Percentiles rank a stretch among this genome's conserved stretches.
Evolutionary conservation across 768 basidiomycete genomes (phyloP).

Genomic region (Paxillus ammoniavirescens): DNA sequence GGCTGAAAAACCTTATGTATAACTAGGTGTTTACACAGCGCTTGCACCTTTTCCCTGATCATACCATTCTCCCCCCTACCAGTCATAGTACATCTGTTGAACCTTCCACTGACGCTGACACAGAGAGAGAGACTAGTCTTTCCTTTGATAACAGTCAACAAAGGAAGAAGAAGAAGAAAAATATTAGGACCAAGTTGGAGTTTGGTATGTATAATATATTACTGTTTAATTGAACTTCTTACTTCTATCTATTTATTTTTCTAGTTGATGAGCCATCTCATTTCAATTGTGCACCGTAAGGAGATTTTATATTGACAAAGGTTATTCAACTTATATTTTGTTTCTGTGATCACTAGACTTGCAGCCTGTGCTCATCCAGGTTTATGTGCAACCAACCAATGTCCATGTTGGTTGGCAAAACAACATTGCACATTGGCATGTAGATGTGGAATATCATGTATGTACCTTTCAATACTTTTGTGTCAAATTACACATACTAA

Average conservation of each 20-base stretch:
- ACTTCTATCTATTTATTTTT: background rate
- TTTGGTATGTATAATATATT: conserved; percentile 17
- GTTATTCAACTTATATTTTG: background rate
- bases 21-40: conserved; percentile 20
- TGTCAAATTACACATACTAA: background rate
- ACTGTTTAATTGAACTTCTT: background rate
- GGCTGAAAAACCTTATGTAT: background rate
- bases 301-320: background rate
- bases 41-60: conserved; percentile 16
- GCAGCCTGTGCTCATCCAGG: conserved; percentile 48
- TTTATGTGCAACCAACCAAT: conserved; percentile 39
- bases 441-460: conserved; percentile 44
- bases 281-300: conserved; percentile 10
- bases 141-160: background rate
- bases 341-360: conserved; percentile 20
- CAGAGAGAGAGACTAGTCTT: background rate
- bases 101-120: background rate
- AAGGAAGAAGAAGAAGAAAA: conserved; percentile 3
- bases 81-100: background rate
- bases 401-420: conserved; percentile 38
- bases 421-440: conserved; percentile 49
- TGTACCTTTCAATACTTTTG: conserved; percentile 7
- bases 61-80: conserved; percentile 15
- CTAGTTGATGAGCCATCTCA: conserved; percentile 8
- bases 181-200: background rate